Conservation (phyloP, 768 basidiomycete genomes). For the Austroboletus festivus region DNA sequence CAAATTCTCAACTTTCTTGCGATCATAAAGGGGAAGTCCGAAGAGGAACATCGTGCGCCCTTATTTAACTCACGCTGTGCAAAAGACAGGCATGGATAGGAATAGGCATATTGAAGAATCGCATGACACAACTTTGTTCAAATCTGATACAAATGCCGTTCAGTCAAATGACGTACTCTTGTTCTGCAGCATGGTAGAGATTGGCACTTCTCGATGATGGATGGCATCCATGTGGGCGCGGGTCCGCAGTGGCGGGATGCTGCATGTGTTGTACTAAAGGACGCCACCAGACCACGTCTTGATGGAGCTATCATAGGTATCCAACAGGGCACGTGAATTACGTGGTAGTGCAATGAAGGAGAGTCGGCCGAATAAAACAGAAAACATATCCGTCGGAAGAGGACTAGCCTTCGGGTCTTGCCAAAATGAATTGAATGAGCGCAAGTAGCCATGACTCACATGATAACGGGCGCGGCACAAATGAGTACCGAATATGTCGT, state of each 20-base stretch:
- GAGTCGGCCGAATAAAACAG: too few relatives aligned
- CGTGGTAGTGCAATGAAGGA: not conserved
- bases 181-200: too few relatives aligned
- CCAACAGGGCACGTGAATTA: not conserved
- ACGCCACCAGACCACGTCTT: not conserved
- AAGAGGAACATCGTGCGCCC: not conserved
- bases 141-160: not conserved
- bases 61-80: constrained; percentile 5
- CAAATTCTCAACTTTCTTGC: not conserved
- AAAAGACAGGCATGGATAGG: too few relatives aligned
- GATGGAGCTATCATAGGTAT: constrained; percentile 3
- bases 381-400: not conserved
- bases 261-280: not conserved
- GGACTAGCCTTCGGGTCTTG: not conserved
- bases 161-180: too few relatives aligned
- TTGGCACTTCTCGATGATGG: not conserved
- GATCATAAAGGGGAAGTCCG: constrained; percentile 18
- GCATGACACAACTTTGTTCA: too few relatives aligned
- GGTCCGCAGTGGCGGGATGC: not conserved
- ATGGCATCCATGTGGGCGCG: not conserved
- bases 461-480: not conserved
- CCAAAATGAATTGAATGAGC: not conserved
- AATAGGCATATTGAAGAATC: too few relatives aligned
- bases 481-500: not conserved
- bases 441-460: not conserved